A percentile compares a stretch with the other conserved stretches of the same genome.
Conservation (phyloP, 2,329 filamentous ascomycete species). For the Verticillium zaregamsianum region DNA sequence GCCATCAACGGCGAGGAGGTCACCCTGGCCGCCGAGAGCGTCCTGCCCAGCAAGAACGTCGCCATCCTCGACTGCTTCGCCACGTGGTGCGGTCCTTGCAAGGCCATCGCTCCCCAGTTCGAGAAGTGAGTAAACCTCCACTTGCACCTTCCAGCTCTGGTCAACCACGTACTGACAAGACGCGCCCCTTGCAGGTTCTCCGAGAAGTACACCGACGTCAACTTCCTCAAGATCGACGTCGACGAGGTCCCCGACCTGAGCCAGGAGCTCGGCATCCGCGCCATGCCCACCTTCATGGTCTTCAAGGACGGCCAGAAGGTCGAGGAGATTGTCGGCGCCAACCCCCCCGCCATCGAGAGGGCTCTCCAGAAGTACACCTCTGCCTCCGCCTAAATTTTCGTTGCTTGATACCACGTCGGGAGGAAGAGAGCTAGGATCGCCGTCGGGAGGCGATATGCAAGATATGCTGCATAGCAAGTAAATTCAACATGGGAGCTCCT, state of each 20-base stretch:
- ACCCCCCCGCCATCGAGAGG: conserved; percentile 61
- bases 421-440: background rate
- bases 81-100: conserved; percentile 93
- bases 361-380: conserved; percentile 23
- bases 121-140: conserved; percentile 18
- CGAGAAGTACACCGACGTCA: conserved; percentile 51
- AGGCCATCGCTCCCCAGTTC: conserved; percentile 68
- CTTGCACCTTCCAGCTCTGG: background rate
- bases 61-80: conserved; percentile 86
- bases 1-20: conserved; percentile 36
- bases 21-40: conserved; percentile 4
- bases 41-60: conserved; percentile 42
- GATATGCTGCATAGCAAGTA: background rate
- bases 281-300: conserved; percentile 88
- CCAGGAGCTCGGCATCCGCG: conserved; percentile 73
- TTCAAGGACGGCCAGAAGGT: conserved; percentile 77
- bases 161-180: background rate
- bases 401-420: background rate
- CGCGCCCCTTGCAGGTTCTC: conserved; percentile 39
- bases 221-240: conserved; percentile 90
- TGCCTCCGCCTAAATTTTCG: background rate
- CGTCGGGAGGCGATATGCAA: background rate
- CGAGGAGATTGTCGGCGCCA: conserved; percentile 74
- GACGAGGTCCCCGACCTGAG: conserved; percentile 74
- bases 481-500: background rate